Evolutionary conservation across 352 stramenopile genomes (phyloP), one percentile per base, ranked within the genome.

Genomic region (Phytophthora sp.): DNA sequence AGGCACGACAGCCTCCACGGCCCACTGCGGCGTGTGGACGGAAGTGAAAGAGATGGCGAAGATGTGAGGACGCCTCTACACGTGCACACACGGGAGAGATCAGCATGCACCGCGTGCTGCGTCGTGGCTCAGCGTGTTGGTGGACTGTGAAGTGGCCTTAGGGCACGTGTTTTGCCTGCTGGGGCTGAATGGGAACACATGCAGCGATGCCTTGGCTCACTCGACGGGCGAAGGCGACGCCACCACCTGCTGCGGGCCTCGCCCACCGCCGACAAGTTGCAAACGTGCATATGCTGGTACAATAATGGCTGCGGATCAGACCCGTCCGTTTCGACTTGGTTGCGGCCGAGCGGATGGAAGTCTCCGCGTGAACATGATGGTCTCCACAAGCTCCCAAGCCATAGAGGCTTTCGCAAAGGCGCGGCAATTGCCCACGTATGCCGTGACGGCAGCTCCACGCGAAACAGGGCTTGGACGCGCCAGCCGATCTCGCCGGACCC

Each of bases 11-110:
- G 62, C 37, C 57, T 43, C 49, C 41, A n/a, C 24, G 45, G 54
- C 11, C 55, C 37, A 61, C 48, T 56, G 30, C 21, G 54, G 30
- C 43, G 24, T 64, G 64, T 72, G 57, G 50, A 50, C 37, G 51
- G 13, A 45, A 50, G 57, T 49, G 49, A 53, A 38, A 64, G 51
- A 68, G 57, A 69, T 69, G 26, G 57, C 57, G 50, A 72, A 27
- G 58, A 64, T 69, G 58, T 64, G 57, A 28, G 5, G 34, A 28
- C 50, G 34, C 45, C 45, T 64, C 50, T 72, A 53, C 46, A 51
- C 42, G 15, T 35, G 35, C 39, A 32, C 17, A 51, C 35, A 37
- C 20, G 21, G 50, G 38, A 67, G 62, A 67, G 62, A 51, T 52
- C 34, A 39, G 35, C 8, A 56, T 41, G 48, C n/a, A n/a, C n/a